phyloP scores from a whole-genome alignment of 2,329 filamentous ascomycete species.

The Penicillium sp. region DNA sequence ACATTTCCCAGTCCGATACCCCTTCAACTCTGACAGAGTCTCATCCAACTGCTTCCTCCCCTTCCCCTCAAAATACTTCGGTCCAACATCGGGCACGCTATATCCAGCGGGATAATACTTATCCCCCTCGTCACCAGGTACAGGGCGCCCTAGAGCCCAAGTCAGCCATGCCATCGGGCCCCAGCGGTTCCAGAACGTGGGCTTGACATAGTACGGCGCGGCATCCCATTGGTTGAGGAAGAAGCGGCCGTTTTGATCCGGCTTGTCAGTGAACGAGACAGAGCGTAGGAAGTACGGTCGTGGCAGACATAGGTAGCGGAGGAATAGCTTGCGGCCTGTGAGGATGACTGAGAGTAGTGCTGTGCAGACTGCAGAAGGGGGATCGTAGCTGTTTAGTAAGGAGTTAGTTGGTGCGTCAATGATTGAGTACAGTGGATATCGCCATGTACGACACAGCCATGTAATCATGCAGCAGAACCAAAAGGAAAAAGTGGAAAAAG shows the following conservation, averaged over 20 bases:
- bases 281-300: constrained; percentile 45
- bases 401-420: not conserved
- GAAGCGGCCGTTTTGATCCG: constrained; percentile 56
- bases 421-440: not conserved
- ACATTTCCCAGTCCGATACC: constrained; percentile 45
- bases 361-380: constrained; percentile 33
- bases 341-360: constrained; percentile 49
- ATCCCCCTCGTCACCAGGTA: constrained; percentile 48
- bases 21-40: constrained; percentile 44
- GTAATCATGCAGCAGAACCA: too few relatives aligned
- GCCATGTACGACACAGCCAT: not conserved
- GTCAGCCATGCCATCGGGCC: constrained; percentile 54
- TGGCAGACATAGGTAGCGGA: constrained; percentile 61
- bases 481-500: too few relatives aligned
- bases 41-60: constrained; percentile 37
- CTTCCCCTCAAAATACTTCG: constrained; percentile 51
- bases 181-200: constrained; percentile 62
- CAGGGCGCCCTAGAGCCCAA: constrained; percentile 43
- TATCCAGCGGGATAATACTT: constrained; percentile 51
- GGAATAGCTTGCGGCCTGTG: constrained; percentile 50
- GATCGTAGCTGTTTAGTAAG: constrained; percentile 33
- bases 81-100: constrained; percentile 58
- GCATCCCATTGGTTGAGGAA: constrained; percentile 54
- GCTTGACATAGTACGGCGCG: constrained; percentile 63
- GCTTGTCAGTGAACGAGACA: constrained; percentile 41